A percentile compares a stretch with the other conserved stretches of the same genome.
Conservation (phyloP, 306 rosid species). For the Begonia masoniana region DNA sequence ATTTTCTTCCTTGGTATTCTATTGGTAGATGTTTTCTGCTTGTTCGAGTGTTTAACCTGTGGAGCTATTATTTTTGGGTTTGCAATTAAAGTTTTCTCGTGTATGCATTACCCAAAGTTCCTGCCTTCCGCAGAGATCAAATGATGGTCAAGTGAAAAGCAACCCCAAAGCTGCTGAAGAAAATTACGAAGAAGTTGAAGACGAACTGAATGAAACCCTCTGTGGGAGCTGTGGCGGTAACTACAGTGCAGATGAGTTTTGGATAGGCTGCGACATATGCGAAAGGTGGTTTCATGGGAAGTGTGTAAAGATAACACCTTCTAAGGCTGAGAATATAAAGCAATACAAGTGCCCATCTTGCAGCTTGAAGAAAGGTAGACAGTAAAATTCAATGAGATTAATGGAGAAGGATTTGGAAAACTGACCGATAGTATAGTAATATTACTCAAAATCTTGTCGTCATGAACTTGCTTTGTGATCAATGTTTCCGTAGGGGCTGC, state of each 20-base stretch:
- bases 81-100: constrained; percentile 2
- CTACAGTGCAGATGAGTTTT: constrained; percentile 55
- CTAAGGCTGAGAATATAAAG: constrained; percentile 65
- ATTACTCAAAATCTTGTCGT: constrained; percentile 13
- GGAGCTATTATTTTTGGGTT: too few species aligned
- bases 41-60: too few species aligned
- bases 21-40: too few species aligned
- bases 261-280: constrained; percentile 63
- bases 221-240: constrained; percentile 68
- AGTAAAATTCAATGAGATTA: constrained; percentile 14
- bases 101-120: not conserved
- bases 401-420: constrained; percentile 3
- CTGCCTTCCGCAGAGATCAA: constrained; percentile 36
- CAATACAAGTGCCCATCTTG: constrained; percentile 67
- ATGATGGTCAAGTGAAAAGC: constrained; percentile 56
- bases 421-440: constrained; percentile 33
- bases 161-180: constrained; percentile 42
- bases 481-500: constrained; percentile 24
- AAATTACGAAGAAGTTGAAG: constrained; percentile 46
- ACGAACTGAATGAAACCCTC: constrained; percentile 50
- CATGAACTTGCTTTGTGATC: constrained; percentile 27
- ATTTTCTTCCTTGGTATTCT: too few species aligned
- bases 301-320: constrained; percentile 66
- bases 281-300: constrained; percentile 76
- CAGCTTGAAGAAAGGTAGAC: constrained; percentile 39